Evolutionary conservation across 441 rosid genomes (phyloP).

Genomic region (Mallotus japonicus): DNA sequence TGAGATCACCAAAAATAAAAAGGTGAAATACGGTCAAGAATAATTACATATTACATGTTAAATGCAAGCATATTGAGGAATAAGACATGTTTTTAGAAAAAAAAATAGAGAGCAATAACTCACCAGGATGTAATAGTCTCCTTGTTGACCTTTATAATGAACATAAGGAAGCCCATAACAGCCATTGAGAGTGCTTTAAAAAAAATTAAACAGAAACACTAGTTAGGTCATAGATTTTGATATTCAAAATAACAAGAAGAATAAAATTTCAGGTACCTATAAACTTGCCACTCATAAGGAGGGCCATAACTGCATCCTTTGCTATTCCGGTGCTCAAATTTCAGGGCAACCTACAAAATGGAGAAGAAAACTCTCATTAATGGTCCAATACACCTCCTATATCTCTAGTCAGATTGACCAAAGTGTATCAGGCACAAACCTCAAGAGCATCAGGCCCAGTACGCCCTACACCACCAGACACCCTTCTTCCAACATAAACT

Average conservation of each 20-base stretch:
- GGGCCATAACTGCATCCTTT: constrained; percentile 81
- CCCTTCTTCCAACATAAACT: constrained; percentile 72
- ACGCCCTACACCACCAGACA: constrained; percentile 36
- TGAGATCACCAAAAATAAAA: constrained; percentile 28
- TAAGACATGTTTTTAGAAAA: no score
- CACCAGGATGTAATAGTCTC: constrained; percentile 71
- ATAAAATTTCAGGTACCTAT: constrained; percentile 40
- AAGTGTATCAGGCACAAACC: constrained; percentile 30
- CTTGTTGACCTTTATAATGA: constrained; percentile 71
- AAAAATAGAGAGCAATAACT: constrained; percentile 12
- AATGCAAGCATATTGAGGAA: not conserved
- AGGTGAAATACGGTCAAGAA: constrained; percentile 1
- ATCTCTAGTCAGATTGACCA: not conserved
- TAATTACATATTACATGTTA: not conserved
- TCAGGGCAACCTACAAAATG: constrained; percentile 59
- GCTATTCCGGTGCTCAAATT: constrained; percentile 73
- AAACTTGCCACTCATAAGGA: constrained; percentile 77
- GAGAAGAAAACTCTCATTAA: constrained; percentile 1
- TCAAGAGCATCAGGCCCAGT: constrained; percentile 52
- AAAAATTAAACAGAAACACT: constrained; percentile 12
- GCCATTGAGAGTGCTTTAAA: constrained; percentile 57
- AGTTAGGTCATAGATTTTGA: constrained; percentile 11
- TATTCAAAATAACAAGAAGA: not conserved
- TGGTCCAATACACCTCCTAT: not conserved
- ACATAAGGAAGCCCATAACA: constrained; percentile 76